phyloP scores from a whole-genome alignment of 257 asterid species.

The Lantana camara region DNA sequence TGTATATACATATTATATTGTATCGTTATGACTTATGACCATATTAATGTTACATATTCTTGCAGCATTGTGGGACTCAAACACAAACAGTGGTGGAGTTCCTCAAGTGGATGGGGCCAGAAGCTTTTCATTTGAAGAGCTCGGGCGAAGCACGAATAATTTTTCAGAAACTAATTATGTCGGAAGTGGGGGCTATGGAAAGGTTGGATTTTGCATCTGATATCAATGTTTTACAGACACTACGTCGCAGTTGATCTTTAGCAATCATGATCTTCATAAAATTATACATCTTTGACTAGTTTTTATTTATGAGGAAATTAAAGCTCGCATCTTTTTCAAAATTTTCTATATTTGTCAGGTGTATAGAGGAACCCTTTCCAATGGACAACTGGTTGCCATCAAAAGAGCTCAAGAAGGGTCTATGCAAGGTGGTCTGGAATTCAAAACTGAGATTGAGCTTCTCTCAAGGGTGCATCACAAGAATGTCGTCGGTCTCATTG shows the following conservation, averaged over 20 bases:
- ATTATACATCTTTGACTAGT: no score
- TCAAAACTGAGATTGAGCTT: constrained; percentile 91
- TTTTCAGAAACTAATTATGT: constrained; percentile 65
- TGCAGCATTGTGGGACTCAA: constrained; percentile 78
- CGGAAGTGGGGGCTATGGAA: constrained; percentile 93
- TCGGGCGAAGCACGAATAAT: constrained; percentile 68
- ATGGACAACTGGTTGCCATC: constrained; percentile 68
- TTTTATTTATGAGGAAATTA: no score
- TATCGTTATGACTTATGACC: constrained; percentile 12
- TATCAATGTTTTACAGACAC: neutral
- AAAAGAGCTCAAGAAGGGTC: constrained; percentile 89
- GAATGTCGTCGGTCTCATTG: constrained; percentile 74
- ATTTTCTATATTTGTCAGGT: constrained; percentile 45
- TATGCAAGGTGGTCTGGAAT: constrained; percentile 77
- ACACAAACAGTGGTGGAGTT: constrained; percentile 70
- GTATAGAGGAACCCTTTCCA: constrained; percentile 66
- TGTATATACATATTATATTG: neutral
- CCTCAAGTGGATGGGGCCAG: constrained; percentile 84
- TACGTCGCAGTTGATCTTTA: no score
- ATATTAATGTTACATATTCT: neutral
- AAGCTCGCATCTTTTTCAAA: no score
- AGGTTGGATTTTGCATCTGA: constrained; percentile 44
- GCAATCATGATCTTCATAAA: no score
- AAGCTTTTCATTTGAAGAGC: constrained; percentile 73
- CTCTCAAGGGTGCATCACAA: constrained; percentile 98